Conservation (phyloP, 2,329 filamentous ascomycete species). For the Ascochyta lentis region DNA sequence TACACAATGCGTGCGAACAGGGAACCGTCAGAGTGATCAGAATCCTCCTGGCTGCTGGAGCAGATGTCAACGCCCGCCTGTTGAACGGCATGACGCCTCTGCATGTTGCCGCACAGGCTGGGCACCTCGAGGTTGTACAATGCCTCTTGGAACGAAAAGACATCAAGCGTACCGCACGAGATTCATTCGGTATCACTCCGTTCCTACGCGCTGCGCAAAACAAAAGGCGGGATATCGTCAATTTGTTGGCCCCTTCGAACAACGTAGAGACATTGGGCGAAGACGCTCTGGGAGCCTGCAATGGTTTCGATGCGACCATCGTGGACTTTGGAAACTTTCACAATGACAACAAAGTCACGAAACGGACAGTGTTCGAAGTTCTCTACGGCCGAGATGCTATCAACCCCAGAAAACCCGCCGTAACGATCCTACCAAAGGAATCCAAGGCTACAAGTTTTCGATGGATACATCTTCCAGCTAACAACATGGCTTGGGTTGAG, state of each 20-base stretch:
- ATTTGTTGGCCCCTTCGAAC: conserved; percentile 51
- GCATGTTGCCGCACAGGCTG: conserved; percentile 47
- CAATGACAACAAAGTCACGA: conserved; percentile 44
- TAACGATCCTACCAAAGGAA: conserved; percentile 49
- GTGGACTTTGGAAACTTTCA: conserved; percentile 50
- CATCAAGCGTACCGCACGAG: conserved; percentile 48
- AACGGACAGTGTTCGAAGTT: conserved; percentile 43
- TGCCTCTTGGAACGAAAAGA: conserved; percentile 45
- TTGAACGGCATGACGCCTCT: conserved; percentile 47
- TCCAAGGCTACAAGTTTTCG: conserved; percentile 51
- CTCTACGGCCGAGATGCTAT: conserved; percentile 44
- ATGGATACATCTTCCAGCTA: conserved; percentile 56
- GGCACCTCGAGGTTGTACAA: conserved; percentile 47
- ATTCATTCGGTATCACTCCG: conserved; percentile 54
- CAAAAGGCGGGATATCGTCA: conserved; percentile 51
- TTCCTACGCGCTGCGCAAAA: conserved; percentile 52
- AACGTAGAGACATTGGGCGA: conserved; percentile 47
- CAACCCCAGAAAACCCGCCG: conserved; percentile 43
- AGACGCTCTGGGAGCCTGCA: conserved; percentile 44
- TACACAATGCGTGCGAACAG: conserved; percentile 46
- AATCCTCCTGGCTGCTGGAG: conserved; percentile 40
- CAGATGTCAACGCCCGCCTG: conserved; percentile 42
- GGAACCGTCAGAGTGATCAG: conserved; percentile 42
- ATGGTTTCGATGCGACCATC: conserved; percentile 49
- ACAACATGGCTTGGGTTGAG: conserved; percentile 68